Base-by-base conservation (phyloP, 2,329 filamentous ascomycete species). In the Rugonectria rugulosa region DNA sequence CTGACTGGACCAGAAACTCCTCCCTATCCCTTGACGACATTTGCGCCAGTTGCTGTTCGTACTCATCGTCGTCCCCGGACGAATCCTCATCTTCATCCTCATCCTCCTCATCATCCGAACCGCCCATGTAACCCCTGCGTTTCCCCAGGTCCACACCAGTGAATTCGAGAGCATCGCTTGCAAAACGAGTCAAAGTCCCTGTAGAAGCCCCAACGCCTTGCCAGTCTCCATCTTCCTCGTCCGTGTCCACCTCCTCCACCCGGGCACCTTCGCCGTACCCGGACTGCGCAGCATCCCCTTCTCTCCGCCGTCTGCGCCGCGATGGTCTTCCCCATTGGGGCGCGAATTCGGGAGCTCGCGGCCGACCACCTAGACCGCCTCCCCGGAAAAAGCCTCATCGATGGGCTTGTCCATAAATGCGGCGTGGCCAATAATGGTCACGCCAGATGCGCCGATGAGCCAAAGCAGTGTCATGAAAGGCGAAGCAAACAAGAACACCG, bases 311-410 rank as follows among this genome's bases (percentile, higher is more conserved):
- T 79, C 82, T 86, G 84, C 88, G 90, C 90, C 91, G 90, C 85
- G 91, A 90, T 95, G 92, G 92, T 97, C 94, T 97, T 97, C 93
- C 94, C 94, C 91, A 93, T 86, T 82, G 88, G 91, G 93, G 92
- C 92, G 89, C 88, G 84, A 77, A 80, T 87, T 88, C 83, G 85
- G 93, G 94, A 97, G 93, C 89, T 95, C 90, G 95, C 95, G 94
- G 94, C 92, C 94, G 95, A 98, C 93, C 93, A 96, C 85, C 88
- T 98, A 99, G 90, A 99, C 95, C 93, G 95, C 94, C 94, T 99
- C 95, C 93, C 96, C 95, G 85, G 94, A 97, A 97, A 99, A 99
- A 97, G 93, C 93, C 93, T 96, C 94, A 88, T 98, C 95, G 82
- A 98, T 97, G 57, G 94, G 94, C 86, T 97, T 97, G 76, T 98